Evolutionary conservation across 495 filamentous ascomycete genomes (phyloP).

Genomic region (Usnea hakonensis): DNA sequence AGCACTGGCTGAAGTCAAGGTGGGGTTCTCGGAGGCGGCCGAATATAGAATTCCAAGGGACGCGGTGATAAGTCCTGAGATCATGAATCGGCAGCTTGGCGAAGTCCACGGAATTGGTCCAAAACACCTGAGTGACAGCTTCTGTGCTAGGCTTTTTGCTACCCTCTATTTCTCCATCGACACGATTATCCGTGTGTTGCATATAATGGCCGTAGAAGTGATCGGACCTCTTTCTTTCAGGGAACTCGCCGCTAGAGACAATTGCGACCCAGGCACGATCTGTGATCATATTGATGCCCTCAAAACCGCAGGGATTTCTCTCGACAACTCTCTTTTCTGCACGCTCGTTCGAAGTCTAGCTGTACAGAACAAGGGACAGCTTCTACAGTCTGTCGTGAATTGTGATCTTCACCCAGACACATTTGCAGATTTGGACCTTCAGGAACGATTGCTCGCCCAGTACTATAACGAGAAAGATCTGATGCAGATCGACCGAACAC

Average conservation of each 20-base stretch:
- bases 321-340: constrained; percentile 51
- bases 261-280: constrained; percentile 42
- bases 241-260: constrained; percentile 57
- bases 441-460: constrained; percentile 47
- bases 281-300: constrained; percentile 49
- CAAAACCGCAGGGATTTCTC: constrained; percentile 47
- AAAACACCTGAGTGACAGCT: constrained; percentile 50
- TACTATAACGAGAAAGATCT: constrained; percentile 45
- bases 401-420: constrained; percentile 71
- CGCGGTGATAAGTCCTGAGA: constrained; percentile 28
- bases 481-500: constrained; percentile 45
- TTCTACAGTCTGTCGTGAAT: constrained; percentile 52
- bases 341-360: constrained; percentile 53
- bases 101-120: constrained; percentile 39
- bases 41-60: constrained; percentile 14
- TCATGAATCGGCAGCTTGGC: constrained; percentile 38
- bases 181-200: constrained; percentile 53
- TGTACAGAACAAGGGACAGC: constrained; percentile 42
- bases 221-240: constrained; percentile 68
- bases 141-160: constrained; percentile 66
- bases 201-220: constrained; percentile 53
- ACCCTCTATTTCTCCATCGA: constrained; percentile 60
- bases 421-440: constrained; percentile 54
- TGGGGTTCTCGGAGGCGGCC: constrained; percentile 16
- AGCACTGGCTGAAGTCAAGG: constrained; percentile 24